Evolutionary conservation across 2,329 filamentous ascomycete genomes (phyloP).

Genomic region (Stagonosporopsis rhizophila): DNA sequence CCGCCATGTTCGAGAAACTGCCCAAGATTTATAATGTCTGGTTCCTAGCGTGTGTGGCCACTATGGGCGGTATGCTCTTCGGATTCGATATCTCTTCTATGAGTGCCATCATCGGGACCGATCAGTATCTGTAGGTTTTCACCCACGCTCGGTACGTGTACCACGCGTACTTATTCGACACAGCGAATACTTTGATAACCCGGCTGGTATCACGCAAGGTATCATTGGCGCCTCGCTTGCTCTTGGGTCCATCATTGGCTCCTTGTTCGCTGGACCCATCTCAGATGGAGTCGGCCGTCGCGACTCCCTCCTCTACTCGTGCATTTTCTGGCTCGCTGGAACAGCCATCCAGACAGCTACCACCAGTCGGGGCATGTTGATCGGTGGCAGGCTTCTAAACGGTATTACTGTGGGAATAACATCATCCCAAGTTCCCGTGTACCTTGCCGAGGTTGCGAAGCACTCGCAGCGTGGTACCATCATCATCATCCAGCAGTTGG

Average conservation of each 20-base stretch:
- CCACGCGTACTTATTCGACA: background rate
- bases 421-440: conserved; percentile 55
- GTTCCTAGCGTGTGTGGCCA: conserved; percentile 61
- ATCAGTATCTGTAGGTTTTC: conserved; percentile 53
- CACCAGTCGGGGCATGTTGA: conserved; percentile 52
- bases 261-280: conserved; percentile 58
- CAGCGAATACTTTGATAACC: conserved; percentile 59
- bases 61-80: conserved; percentile 62
- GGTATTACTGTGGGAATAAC: conserved; percentile 54
- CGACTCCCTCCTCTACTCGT: conserved; percentile 57
- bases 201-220: conserved; percentile 57
- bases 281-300: conserved; percentile 58
- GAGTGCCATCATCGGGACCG: conserved; percentile 60
- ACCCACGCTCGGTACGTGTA: too few species aligned
- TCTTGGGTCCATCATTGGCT: conserved; percentile 58
- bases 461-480: conserved; percentile 53
- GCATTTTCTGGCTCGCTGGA: conserved; percentile 54
- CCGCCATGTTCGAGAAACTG: conserved; percentile 42
- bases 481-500: conserved; percentile 55
- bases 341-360: conserved; percentile 54
- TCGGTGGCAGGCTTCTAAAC: conserved; percentile 56
- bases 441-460: conserved; percentile 54
- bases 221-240: conserved; percentile 59
- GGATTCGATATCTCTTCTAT: conserved; percentile 65
- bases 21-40: conserved; percentile 64